Evolutionary conservation across 2,329 filamentous ascomycete genomes (phyloP), one percentile per base, ranked within the genome.

Genomic region (Exophiala sp.): DNA sequence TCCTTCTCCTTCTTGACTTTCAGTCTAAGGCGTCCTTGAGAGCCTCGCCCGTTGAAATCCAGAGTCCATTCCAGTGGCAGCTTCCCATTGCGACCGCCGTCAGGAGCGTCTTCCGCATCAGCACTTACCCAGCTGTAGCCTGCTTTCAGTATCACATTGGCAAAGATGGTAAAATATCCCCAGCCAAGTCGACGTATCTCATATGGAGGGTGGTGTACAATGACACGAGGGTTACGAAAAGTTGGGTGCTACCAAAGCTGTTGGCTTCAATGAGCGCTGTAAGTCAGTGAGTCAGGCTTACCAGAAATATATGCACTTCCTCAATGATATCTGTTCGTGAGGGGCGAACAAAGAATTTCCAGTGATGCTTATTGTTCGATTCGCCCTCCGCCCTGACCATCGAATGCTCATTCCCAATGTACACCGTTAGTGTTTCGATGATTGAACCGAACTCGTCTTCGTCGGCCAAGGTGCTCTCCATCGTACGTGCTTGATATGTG

Each of bases 1-100:
- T 60, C 53, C 30, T 58, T 58, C 44, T 60, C 56, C 43, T 57
- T 59, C 30, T 29, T 52, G 43, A 60, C 58, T 43, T 60, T 60
- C 21, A 59, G 29, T 24, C 48, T 48, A 19, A 53, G 34, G 11
- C 56, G 27, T 18, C 48, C 56, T 39, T 58, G 56, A 38, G 56
- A 56, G 18, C 58, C 58, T 19, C 55, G 47, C 9, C 50, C 50
- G 39, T 43, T 49, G 42, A 59, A 60, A 30, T 60, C 58, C 27
- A 60, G 30, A 9, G 44, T 52, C 58, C 58, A 60, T 47, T 58
- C 52, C n/a, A 59, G 37, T 1, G 54, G 52, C 11, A 60, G 29
- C 14, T 57, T 59, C 3, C 56, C 57, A 8, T 56, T 57, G 2
- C 46, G 41, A 2, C 45, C 47, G 9, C 55, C 55, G 41, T 59